Evolutionary conservation across 805 yeast genomes (phyloP), one percentile per base, ranked within the genome.

Genomic region (Starmerella powellii): DNA sequence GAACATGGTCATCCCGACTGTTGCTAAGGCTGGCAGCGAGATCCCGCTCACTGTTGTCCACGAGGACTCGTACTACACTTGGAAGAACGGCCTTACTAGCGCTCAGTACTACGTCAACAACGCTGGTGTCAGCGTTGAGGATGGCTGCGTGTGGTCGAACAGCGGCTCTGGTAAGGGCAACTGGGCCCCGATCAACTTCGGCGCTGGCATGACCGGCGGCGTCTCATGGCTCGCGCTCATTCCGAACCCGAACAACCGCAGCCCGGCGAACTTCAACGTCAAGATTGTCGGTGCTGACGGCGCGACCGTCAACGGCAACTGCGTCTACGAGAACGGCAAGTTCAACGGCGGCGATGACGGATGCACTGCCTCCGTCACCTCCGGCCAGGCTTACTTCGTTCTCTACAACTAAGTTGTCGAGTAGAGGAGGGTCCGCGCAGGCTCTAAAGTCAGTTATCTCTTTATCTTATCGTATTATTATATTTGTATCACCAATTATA

Each of bases 121-220:
- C 59, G 95, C 95, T 41, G 97, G 97, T 72, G 85, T 86, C 54
- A 72, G 84, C 41, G 71, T 70, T 59, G 80, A 79, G 63, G 91
- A 87, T 49, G 97, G 96, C 56, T 88, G 98, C 71, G 64, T 81
- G 55, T 88, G 98, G 98, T 94, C 96, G 63, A 61, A 74, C 41
- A 56, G 70, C 6, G 84, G 84, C 51, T 71, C 87, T 30, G 80
- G 78, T 56, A 65, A 82, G 52, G 98, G 98, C 68, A 88, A 88
- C 82, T 88, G 95, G 96, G 94, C 97, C 52, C 97, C 97, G 56
- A 71, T 88, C 53, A 83, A 80, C 66, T 71, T 91, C 56, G 98
- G 98, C 63, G 85, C 96, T 39, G 96, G 97, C 60, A 70, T 72
- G 65, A 68, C 82, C 47, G 63, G 61, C 54, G 82, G 83, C 48